Percentiles rank a stretch among this genome's conserved stretches.
Conservation (phyloP, 148 eudicot species). For the Pouteria glomerata region DNA sequence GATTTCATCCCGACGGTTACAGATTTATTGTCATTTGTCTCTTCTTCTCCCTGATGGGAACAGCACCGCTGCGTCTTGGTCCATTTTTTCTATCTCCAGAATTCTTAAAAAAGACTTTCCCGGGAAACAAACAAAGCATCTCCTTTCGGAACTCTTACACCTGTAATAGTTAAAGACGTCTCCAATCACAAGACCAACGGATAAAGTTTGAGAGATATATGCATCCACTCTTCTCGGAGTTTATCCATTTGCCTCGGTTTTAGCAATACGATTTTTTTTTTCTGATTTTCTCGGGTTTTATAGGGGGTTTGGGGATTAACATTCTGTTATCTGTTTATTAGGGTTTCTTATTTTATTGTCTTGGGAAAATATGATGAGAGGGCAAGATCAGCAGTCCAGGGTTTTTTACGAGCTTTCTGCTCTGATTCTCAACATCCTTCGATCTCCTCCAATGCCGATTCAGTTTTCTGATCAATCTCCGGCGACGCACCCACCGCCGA, state of each 20-base stretch:
- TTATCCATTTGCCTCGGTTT: conserved; percentile 38
- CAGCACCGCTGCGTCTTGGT: conserved; percentile 1
- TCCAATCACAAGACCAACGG: neutral
- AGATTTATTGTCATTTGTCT: neutral
- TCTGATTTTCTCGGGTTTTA: neutral
- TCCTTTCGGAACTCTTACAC: neutral
- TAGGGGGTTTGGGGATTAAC: neutral
- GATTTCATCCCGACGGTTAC: too few relatives aligned
- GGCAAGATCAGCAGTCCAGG: conserved; percentile 49
- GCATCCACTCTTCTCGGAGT: neutral
- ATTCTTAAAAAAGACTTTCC: neutral
- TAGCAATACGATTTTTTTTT: neutral
- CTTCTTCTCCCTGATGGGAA: neutral
- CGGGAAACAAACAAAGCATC: neutral
- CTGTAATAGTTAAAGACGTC: neutral
- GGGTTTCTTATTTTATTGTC: neutral
- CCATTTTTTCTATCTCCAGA: neutral
- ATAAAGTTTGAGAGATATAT: neutral
- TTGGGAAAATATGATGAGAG: conserved; percentile 37
- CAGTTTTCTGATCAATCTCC: conserved; percentile 28
- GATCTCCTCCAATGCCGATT: conserved; percentile 50
- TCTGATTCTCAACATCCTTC: conserved; percentile 55
- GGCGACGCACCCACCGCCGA: neutral
- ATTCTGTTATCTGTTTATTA: neutral
- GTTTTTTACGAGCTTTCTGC: conserved; percentile 62